Evolutionary conservation across 2,329 filamentous ascomycete species (phyloP).

Genomic region (Ramichloridium luteum): DNA sequence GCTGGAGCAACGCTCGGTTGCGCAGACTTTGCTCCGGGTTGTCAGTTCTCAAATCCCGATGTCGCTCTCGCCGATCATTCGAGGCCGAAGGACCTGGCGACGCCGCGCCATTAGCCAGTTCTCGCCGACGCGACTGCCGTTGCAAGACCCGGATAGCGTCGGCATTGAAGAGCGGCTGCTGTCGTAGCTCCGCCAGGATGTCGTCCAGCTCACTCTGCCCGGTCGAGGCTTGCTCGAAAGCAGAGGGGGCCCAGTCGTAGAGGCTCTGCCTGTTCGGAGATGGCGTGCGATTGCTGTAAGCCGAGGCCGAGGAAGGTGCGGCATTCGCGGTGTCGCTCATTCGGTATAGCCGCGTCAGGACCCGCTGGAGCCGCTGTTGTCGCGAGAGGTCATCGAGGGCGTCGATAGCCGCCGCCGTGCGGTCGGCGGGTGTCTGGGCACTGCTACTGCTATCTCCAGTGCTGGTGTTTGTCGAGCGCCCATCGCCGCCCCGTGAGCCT

Average conservation of each 20-base stretch:
- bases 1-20: too few species aligned
- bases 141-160: too few species aligned
- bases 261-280: slow-evolving; percentile 40
- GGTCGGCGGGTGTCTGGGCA: too few species aligned
- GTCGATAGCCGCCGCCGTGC: slow-evolving; percentile 19
- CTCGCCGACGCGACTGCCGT: too few species aligned
- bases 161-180: slow-evolving; percentile 28
- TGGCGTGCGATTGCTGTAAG: slow-evolving; percentile 42
- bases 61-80: too few species aligned
- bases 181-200: slow-evolving; percentile 30
- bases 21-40: too few species aligned
- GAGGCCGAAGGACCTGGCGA: too few species aligned
- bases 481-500: too few species aligned
- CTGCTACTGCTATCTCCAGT: too few species aligned
- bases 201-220: slow-evolving; percentile 29
- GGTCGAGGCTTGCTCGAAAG: slow-evolving; percentile 26
- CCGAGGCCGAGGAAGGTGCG: slow-evolving; percentile 14
- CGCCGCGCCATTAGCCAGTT: too few species aligned
- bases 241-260: slow-evolving; percentile 48
- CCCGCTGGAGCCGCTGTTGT: slow-evolving; percentile 30
- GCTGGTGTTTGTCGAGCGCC: too few species aligned
- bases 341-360: slow-evolving; percentile 35
- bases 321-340: slow-evolving; percentile 27
- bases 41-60: too few species aligned
- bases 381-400: slow-evolving; percentile 27